Evolutionary conservation across 306 rosid genomes (phyloP).

Genomic region (Sesbania bispinosa): DNA sequence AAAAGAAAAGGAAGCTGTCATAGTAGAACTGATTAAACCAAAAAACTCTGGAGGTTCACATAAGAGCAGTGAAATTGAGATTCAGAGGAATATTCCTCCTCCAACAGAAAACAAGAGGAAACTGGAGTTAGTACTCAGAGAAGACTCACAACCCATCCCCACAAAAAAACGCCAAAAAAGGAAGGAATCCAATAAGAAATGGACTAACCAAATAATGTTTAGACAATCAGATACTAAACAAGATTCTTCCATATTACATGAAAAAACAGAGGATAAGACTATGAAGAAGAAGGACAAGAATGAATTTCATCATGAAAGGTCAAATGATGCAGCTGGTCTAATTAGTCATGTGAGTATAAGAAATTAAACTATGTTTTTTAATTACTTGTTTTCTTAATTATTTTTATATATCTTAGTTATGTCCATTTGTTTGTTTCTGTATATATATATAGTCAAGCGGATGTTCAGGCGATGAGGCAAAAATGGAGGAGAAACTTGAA

Average conservation of each 20-base stretch:
- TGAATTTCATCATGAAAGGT: background rate
- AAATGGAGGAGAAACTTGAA: conserved; percentile 47
- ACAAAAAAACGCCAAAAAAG: conserved; percentile 26
- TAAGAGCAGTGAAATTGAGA: conserved; percentile 12
- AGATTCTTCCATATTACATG: conserved; percentile 18
- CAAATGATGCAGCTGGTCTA: conserved; percentile 30
- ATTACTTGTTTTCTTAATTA: background rate
- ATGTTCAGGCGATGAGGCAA: conserved; percentile 33
- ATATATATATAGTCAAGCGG: conserved; percentile 37
- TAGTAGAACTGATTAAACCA: background rate
- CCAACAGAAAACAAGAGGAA: conserved; percentile 23
- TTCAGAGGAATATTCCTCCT: conserved; percentile 27
- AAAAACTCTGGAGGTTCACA: background rate
- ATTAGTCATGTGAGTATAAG: conserved; percentile 27
- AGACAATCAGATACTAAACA: background rate
- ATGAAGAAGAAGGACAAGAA: background rate
- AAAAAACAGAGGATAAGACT: background rate
- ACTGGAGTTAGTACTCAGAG: conserved; percentile 14
- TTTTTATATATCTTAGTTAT: conserved; percentile 14
- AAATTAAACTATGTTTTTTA: no score
- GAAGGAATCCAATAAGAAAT: background rate
- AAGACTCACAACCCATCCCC: conserved; percentile 15
- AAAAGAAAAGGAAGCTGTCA: conserved; percentile 22
- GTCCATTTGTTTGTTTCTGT: background rate
- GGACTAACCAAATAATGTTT: no score